A percentile compares a stretch with the other conserved stretches of the same genome.
These are phyloP conservation scores for Ascochyta koolunga DNA, from an alignment of 2,329 filamentous ascomycete genomes.

Conservation along the genomic window DNA sequence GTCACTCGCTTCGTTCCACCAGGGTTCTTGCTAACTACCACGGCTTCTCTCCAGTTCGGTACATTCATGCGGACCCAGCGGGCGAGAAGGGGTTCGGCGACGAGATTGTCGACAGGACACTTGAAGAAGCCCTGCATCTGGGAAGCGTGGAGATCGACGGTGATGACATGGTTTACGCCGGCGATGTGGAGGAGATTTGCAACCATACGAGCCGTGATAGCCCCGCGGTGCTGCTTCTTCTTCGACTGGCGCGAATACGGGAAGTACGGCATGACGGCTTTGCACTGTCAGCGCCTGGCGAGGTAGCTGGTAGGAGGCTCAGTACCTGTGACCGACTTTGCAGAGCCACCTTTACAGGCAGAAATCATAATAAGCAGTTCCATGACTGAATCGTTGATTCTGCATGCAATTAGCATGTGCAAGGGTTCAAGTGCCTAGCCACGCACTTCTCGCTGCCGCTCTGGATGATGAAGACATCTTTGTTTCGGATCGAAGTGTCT, in stretches of 20 bases:
- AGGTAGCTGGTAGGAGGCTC: slow-evolving; percentile 21
- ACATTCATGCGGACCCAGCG: slow-evolving; percentile 95
- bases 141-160: slow-evolving; percentile 87
- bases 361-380: slow-evolving; percentile 99
- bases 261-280: slow-evolving; percentile 91
- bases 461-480: slow-evolving; percentile 98
- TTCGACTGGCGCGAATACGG: slow-evolving; percentile 99
- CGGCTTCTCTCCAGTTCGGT: slow-evolving; percentile 83
- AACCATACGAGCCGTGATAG: slow-evolving; percentile 96
- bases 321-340: slow-evolving; percentile 93
- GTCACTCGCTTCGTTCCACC: slow-evolving; percentile 97
- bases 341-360: slow-evolving; percentile 96
- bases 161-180: slow-evolving; percentile 96
- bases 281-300: slow-evolving; percentile 18
- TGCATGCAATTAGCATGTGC: slow-evolving; percentile 41
- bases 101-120: slow-evolving; percentile 95
- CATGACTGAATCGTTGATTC: slow-evolving; percentile 98
- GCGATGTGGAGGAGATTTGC: slow-evolving; percentile 93
- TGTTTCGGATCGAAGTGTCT: slow-evolving; percentile 80
- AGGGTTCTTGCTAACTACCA: slow-evolving; percentile 97
- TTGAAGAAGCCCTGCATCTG: slow-evolving; percentile 99
- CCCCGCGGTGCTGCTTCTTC: slow-evolving; percentile 96
- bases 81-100: slow-evolving; percentile 92
- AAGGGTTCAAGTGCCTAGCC: slow-evolving; percentile 4
- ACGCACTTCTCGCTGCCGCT: slow-evolving; percentile 81